Evolutionary conservation across 495 filamentous ascomycete species (phyloP).

Genomic region (Hypoxylon lenormandii): DNA sequence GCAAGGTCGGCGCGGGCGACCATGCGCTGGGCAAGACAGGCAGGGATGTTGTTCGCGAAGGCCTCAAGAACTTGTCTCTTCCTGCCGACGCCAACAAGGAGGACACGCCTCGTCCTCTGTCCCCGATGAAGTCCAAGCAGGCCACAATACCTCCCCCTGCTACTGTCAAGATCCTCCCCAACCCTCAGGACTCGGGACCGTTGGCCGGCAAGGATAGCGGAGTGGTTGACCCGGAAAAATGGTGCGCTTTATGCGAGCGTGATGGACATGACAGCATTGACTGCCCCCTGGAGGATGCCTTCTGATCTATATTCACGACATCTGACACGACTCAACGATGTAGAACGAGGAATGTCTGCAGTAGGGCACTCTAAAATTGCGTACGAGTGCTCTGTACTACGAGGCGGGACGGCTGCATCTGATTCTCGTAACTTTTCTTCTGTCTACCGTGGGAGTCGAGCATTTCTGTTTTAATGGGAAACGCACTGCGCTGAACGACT

Average conservation of each 20-base stretch:
- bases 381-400: slow-evolving; percentile 11
- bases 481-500: slow-evolving; percentile 38
- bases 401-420: slow-evolving; percentile 7
- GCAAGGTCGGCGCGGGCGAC: slow-evolving; percentile 36
- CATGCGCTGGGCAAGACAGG: slow-evolving; percentile 48
- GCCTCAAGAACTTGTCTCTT: slow-evolving; percentile 58
- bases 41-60: slow-evolving; percentile 62
- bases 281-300: slow-evolving; percentile 91
- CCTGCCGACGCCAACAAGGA: slow-evolving; percentile 50
- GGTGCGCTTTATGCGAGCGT: slow-evolving; percentile 96
- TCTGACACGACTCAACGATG: slow-evolving; percentile 17
- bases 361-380: slow-evolving; percentile 1
- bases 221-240: slow-evolving; percentile 83
- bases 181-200: slow-evolving; percentile 75
- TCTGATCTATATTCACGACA: slow-evolving; percentile 49
- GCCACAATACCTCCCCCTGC: slow-evolving; percentile 34
- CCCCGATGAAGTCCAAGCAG: slow-evolving; percentile 60
- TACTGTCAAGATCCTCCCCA: slow-evolving; percentile 62
- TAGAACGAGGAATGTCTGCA: slow-evolving; percentile 1
- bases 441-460: background rate
- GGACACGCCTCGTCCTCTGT: slow-evolving; percentile 64
- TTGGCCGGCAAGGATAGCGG: slow-evolving; percentile 84
- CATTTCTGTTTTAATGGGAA: slow-evolving; percentile 35
- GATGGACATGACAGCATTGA: slow-evolving; percentile 96
- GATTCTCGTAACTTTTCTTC: slow-evolving; percentile 17